A percentile compares a stretch with the other conserved stretches of the same genome.
Conservation (phyloP, 495 filamentous ascomycete species). For the Chlorociboria aeruginascens region DNA sequence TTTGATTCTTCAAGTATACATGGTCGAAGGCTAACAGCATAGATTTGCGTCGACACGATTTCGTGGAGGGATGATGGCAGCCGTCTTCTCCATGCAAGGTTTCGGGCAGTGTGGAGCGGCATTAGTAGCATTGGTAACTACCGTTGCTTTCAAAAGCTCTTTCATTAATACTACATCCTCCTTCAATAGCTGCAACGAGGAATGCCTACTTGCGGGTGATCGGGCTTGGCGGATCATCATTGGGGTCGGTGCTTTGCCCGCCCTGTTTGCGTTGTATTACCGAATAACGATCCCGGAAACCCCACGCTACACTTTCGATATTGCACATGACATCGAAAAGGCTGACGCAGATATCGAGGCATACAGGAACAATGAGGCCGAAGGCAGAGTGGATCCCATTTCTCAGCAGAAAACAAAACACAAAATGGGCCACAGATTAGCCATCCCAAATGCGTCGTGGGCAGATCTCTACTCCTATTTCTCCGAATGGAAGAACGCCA, state of each 20-base stretch:
- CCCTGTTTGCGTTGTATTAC: conserved; percentile 66
- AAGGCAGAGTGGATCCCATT: conserved; percentile 28
- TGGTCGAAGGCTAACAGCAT: background rate
- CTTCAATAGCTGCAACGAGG: conserved; percentile 39
- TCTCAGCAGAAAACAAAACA: conserved; percentile 16
- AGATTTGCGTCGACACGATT: conserved; percentile 75
- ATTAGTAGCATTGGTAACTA: conserved; percentile 59
- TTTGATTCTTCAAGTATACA: background rate
- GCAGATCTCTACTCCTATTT: conserved; percentile 54
- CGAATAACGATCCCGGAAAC: conserved; percentile 77
- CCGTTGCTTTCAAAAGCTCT: conserved; percentile 54
- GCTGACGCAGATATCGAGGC: conserved; percentile 54
- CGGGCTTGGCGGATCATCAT: conserved; percentile 76
- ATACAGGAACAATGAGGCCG: conserved; percentile 43
- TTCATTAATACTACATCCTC: conserved; percentile 35
- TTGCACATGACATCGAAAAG: conserved; percentile 59
- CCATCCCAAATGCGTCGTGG: conserved; percentile 54
- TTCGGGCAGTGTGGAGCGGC: conserved; percentile 53
- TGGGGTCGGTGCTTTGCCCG: conserved; percentile 68
- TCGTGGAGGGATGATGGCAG: conserved; percentile 80
- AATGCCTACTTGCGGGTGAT: conserved; percentile 59
- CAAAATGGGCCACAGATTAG: conserved; percentile 21
- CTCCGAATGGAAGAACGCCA: conserved; percentile 57
- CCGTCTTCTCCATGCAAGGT: conserved; percentile 82
- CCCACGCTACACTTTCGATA: conserved; percentile 74